Base-by-base conservation (phyloP, 768 basidiomycete species). In the Collybia sordida region DNA sequence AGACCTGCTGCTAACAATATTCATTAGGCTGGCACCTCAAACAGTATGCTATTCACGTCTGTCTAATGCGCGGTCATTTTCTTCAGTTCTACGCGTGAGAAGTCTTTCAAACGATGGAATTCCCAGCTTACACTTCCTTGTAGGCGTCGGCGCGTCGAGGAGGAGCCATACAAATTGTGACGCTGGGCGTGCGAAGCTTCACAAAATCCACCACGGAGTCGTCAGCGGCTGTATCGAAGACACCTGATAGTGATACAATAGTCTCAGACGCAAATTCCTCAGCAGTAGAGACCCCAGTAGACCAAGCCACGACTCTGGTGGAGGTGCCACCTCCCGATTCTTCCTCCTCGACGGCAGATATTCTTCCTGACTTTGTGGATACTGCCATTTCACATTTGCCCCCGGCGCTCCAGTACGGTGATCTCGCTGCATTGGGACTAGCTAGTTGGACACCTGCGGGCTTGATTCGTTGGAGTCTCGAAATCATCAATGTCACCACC, bases 391-490 rank as follows among this genome's bases (percentile, higher is more conserved):
- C 57, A 34, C 62, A 58, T 31, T 42, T 63, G 28, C 64, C 74
- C 22, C 66, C 77, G 19, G 77, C 85, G 1, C 66, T 90, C 4
- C 81, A 89, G 53, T 83, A 81, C 38, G 89, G 89, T 1, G 88
- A 90, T 66, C 72, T 92, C 34, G 80, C 83, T 14, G 78, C 81
- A 3, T 74, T 90, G 34, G 90, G 86, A 2, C 68, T 92, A 2
- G 68, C 74, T 14, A 63, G 72, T 15, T 88, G 82, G 80, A 71
- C 78, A 41, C 90, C 89, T 2, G 78, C 82, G 0, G 88, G 87
- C 0, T 55, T 86, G 27, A 70, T 83, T 17, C 74, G 79, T 37
- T 82, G 79, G 77, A 69, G 80, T 15, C 71, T 89, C 42, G 90
- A 93, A 64, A 54, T 82, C 42, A 64, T 90, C 46, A 82, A 92